These are phyloP conservation scores for Orbilia javanica DNA, from an alignment of 2,329 filamentous ascomycete species.

Conservation along the genomic window DNA sequence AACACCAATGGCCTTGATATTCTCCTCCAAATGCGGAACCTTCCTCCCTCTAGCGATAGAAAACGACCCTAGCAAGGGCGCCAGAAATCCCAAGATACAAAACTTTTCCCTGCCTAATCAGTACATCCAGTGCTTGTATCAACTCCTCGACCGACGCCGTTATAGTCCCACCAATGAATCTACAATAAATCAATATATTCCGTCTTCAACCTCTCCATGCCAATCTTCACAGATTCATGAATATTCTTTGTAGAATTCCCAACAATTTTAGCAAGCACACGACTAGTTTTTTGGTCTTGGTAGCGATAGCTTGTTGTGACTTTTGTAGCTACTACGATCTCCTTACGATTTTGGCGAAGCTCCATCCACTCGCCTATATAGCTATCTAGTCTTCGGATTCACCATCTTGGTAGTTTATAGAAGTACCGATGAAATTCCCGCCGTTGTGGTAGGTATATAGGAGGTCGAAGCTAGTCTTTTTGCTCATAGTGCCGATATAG, in stretches of 20 bases:
- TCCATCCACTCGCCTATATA: slow-evolving; percentile 81
- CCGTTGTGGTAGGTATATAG: slow-evolving; percentile 76
- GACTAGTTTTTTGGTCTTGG: slow-evolving; percentile 65
- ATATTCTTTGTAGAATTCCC: slow-evolving; percentile 76
- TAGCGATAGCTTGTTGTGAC: slow-evolving; percentile 72
- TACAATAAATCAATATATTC: slow-evolving; percentile 78
- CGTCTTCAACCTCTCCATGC: slow-evolving; percentile 71
- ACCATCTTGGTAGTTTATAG: slow-evolving; percentile 77
- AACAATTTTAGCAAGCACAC: slow-evolving; percentile 69
- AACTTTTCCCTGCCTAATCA: slow-evolving; percentile 74
- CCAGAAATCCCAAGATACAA: slow-evolving; percentile 77
- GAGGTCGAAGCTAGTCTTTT: slow-evolving; percentile 73
- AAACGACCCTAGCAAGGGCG: slow-evolving; percentile 77
- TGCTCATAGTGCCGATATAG: slow-evolving; percentile 75
- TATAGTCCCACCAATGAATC: slow-evolving; percentile 77
- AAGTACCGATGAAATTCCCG: slow-evolving; percentile 80
- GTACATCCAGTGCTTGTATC: slow-evolving; percentile 76
- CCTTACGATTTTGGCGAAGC: slow-evolving; percentile 73
- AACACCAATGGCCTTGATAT: slow-evolving; percentile 76
- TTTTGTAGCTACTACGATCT: slow-evolving; percentile 79
- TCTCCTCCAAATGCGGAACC: slow-evolving; percentile 76
- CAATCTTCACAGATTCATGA: slow-evolving; percentile 70
- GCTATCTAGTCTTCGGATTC: slow-evolving; percentile 75
- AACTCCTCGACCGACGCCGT: slow-evolving; percentile 75
- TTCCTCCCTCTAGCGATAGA: slow-evolving; percentile 79